Conservation (phyloP, 2,329 filamentous ascomycete species). For the Venturia aucupariae region DNA sequence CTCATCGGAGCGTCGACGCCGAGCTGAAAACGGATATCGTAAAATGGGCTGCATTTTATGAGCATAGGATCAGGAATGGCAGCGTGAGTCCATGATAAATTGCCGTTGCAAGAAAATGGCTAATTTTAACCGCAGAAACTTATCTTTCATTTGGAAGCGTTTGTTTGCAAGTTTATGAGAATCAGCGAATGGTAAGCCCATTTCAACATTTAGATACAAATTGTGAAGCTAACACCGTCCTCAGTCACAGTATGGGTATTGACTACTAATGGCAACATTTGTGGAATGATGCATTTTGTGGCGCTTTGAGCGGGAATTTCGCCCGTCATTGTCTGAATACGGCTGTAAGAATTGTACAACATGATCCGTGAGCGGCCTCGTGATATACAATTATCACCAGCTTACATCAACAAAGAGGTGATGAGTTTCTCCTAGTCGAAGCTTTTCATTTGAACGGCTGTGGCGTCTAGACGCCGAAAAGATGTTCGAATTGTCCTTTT, state of each 20-base stretch:
- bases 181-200: conserved; percentile 74
- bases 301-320: no score
- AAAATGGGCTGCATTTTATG: conserved; percentile 94
- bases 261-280: neutral
- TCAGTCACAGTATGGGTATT: conserved; percentile 3
- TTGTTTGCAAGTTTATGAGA: conserved; percentile 98
- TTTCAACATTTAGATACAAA: neutral
- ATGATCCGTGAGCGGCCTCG: no score
- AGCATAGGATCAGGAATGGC: conserved; percentile 85
- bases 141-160: conserved; percentile 96
- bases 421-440: no score
- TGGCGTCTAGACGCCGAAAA: no score
- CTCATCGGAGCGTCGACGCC: conserved; percentile 66
- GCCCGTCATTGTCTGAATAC: no score
- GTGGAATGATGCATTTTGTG: no score
- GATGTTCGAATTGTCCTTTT: no score
- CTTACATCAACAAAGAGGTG: no score
- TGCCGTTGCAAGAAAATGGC: neutral
- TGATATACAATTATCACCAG: no score
- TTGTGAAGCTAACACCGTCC: neutral
- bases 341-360: no score
- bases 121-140: conserved; percentile 52
- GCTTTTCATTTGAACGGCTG: no score
- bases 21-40: conserved; percentile 84
- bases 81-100: conserved; percentile 36